Conservation (phyloP, 2,329 filamentous ascomycete genomes). For the Hymenoscyphus albidus region DNA sequence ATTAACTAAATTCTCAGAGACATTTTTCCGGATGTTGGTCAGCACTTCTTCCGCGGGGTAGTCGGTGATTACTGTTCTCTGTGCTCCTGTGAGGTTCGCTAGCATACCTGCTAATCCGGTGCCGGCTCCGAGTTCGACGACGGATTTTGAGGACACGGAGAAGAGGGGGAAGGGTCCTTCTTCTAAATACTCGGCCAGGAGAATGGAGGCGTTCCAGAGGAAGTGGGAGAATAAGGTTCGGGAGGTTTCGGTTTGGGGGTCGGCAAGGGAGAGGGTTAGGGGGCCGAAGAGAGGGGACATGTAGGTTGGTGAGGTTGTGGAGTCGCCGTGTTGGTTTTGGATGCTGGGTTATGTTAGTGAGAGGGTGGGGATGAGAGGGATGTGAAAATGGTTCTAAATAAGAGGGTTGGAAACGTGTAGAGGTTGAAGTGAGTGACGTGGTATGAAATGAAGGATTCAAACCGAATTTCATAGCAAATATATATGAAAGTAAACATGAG, state of each 20-base stretch:
- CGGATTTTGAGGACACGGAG: constrained; percentile 29
- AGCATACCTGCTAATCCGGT: constrained; percentile 52
- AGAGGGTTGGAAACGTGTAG: too few relatives aligned
- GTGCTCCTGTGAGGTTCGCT: constrained; percentile 45
- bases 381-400: background rate
- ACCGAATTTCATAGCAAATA: too few relatives aligned
- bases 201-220: constrained; percentile 64
- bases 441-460: background rate
- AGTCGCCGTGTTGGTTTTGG: constrained; percentile 61
- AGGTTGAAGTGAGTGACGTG: background rate
- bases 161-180: constrained; percentile 26
- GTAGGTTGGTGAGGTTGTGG: constrained; percentile 55
- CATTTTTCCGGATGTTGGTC: constrained; percentile 54
- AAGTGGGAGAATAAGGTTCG: constrained; percentile 66
- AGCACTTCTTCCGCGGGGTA: constrained; percentile 62
- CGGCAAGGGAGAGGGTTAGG: constrained; percentile 30
- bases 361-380: background rate
- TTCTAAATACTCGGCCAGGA: constrained; percentile 54
- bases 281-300: constrained; percentile 42
- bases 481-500: background rate
- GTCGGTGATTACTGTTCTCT: constrained; percentile 58
- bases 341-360: constrained; percentile 39
- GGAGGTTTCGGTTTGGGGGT: constrained; percentile 50
- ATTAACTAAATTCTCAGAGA: constrained; percentile 46
- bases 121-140: constrained; percentile 66